Evolutionary conservation across 2,329 filamentous ascomycete genomes (phyloP).

Genomic region (Fusarium euwallaceae): DNA sequence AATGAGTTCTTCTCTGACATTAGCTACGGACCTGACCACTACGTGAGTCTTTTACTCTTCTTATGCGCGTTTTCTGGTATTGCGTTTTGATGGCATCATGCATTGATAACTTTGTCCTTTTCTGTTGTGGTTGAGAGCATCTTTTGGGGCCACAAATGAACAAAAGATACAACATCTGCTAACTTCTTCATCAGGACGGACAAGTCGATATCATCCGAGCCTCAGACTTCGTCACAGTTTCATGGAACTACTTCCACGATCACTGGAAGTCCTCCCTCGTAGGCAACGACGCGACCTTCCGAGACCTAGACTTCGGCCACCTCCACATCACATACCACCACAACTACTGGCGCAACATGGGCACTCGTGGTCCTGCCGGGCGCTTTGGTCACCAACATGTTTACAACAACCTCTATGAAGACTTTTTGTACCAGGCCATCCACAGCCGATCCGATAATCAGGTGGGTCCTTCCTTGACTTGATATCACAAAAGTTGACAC

Average conservation of each 20-base stretch:
- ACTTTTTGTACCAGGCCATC: conserved; percentile 62
- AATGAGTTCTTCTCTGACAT: conserved; percentile 61
- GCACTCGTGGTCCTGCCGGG: conserved; percentile 62
- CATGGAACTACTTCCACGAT: conserved; percentile 64
- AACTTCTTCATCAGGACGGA: conserved; percentile 51
- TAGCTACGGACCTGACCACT: conserved; percentile 54
- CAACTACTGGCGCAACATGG: conserved; percentile 61
- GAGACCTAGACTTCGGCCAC: conserved; percentile 57
- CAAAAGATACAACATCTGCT: not conserved
- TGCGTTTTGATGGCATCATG: not conserved
- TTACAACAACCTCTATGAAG: conserved; percentile 64
- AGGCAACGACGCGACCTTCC: conserved; percentile 56
- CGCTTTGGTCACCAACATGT: conserved; percentile 64
- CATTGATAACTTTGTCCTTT: not conserved
- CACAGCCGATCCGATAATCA: conserved; percentile 62
- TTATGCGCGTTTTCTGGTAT: too few relatives aligned
- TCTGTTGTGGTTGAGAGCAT: not conserved
- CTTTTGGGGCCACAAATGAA: not conserved
- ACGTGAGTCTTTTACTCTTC: conserved; percentile 30
- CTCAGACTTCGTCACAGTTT: conserved; percentile 61
- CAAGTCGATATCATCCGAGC: conserved; percentile 61
- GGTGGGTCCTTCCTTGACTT: rapidly evolving
- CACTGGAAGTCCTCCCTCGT: conserved; percentile 62
- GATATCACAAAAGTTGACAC: not conserved
- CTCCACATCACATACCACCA: conserved; percentile 65